Evolutionary conservation across 345 rosid genomes (phyloP).

Genomic region (Crucihimalaya himalaica): DNA sequence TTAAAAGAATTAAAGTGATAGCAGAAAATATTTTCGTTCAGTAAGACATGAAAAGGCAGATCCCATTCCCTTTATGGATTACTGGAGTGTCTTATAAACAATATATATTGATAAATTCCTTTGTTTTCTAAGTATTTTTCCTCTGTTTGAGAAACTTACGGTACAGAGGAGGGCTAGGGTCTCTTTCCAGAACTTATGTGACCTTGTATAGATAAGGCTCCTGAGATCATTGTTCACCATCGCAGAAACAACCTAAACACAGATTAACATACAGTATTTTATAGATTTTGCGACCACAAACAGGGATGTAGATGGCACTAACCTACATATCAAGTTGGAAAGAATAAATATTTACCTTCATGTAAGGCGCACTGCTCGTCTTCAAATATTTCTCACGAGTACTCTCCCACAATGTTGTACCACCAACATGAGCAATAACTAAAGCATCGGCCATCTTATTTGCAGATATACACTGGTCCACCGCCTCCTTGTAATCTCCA

Average conservation of each 20-base stretch:
- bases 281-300: conserved; percentile 13
- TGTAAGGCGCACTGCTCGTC: conserved; percentile 70
- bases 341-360: conserved; percentile 55
- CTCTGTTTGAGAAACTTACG: conserved; percentile 53
- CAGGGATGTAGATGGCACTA: conserved; percentile 20
- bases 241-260: conserved; percentile 81
- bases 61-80: not conserved
- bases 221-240: conserved; percentile 92
- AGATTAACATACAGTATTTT: conserved; percentile 26
- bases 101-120: not conserved
- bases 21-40: not conserved
- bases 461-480: conserved; percentile 77
- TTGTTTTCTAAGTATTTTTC: not conserved
- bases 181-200: conserved; percentile 92
- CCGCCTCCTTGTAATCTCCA: conserved; percentile 95
- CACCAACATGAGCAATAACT: conserved; percentile 96
- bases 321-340: conserved; percentile 8
- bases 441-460: conserved; percentile 95
- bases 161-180: conserved; percentile 92
- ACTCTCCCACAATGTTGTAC: conserved; percentile 83
- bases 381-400: conserved; percentile 88
- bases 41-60: conserved; percentile 18
- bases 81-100: not conserved
- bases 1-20: conserved; percentile 6
- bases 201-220: conserved; percentile 74